Percentiles rank a stretch among this genome's conserved stretches.
Evolutionary conservation across 2,329 filamentous ascomycete genomes (phyloP).

Genomic region (Orbilia javanica): DNA sequence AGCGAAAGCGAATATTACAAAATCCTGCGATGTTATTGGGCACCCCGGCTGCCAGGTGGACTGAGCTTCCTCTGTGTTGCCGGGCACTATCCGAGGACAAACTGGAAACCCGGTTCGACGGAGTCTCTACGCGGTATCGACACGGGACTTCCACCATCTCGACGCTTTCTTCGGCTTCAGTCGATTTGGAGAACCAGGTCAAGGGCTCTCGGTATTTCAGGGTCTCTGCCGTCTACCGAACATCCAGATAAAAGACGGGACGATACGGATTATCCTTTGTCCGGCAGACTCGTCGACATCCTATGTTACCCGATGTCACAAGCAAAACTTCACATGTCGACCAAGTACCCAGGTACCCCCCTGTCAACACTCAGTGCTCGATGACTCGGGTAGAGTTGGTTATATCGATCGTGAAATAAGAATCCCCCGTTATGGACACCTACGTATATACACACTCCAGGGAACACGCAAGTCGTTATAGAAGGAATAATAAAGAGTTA

Average conservation of each 20-base stretch:
- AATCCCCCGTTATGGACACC: constrained; percentile 47
- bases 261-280: constrained; percentile 48
- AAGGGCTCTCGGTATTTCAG: constrained; percentile 16
- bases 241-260: constrained; percentile 12
- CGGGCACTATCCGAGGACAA: constrained; percentile 57
- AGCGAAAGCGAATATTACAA: constrained; percentile 55
- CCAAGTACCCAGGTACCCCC: constrained; percentile 12
- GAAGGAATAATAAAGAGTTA: constrained; percentile 24
- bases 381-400: not conserved
- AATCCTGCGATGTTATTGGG: constrained; percentile 58
- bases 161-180: constrained; percentile 14
- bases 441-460: constrained; percentile 49
- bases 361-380: not conserved
- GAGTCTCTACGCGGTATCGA: constrained; percentile 14
- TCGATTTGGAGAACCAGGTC: constrained; percentile 12
- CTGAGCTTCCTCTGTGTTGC: constrained; percentile 50
- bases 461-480: constrained; percentile 50
- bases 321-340: constrained; percentile 33
- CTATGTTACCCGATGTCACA: constrained; percentile 40
- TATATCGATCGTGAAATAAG: constrained; percentile 27
- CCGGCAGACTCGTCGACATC: constrained; percentile 1
- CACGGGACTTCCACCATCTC: constrained; percentile 3
- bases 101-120: constrained; percentile 51
- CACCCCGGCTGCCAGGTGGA: constrained; percentile 50
- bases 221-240: constrained; percentile 18